Evolutionary conservation across 768 basidiomycete species (phyloP), one percentile per base, ranked within the genome.

Genomic region (Coprinopsis strossmayeri): DNA sequence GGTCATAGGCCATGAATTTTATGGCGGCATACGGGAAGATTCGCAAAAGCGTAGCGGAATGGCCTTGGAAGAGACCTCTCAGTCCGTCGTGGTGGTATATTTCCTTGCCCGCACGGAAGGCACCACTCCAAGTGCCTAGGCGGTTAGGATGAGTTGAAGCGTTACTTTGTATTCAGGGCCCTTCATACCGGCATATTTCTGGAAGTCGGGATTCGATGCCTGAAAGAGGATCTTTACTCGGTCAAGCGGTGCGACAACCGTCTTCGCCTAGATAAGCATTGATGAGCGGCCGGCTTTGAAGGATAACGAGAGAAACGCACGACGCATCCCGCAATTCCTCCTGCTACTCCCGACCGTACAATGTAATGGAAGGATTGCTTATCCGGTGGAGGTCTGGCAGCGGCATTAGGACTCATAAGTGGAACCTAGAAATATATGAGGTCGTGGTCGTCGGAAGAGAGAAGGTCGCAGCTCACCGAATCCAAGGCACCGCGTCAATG

Each of bases 191-290:
- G 93, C 81, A 69, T 94, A 98, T 64, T 92, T 90, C 62, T 81
- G 78, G 62, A 88, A 99, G 50, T 98, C 95, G 5, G 89, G 88
- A 64, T 95, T 96, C 5, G 91, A 91, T 0, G 96, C 91, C 64
- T 99, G 95, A 62, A 98, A 96, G 42, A 99, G 82, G 58, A 99
- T 99, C 71, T 99, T 99, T 57, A 99, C 94, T 62, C 96, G 77
- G 64, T 99, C 96, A 42, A 99, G 77, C 2, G 96, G 96, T 17
- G 96, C 96, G 37, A 96, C 90, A 26, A 84, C 85, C 11, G 92
- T 91, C 69, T 95, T 95, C 42, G 93, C 92, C 94, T 95, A 55
- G 2, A 7, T n/a, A 34, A 43, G 39, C 34, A 26, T 44, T 54
- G 38, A 56, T 51, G 32, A 58, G 53, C 47, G 34, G 49, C 32